phyloP scores from a whole-genome alignment of 208 protist genomes.

The Acanthamoeba triangularis region DNA sequence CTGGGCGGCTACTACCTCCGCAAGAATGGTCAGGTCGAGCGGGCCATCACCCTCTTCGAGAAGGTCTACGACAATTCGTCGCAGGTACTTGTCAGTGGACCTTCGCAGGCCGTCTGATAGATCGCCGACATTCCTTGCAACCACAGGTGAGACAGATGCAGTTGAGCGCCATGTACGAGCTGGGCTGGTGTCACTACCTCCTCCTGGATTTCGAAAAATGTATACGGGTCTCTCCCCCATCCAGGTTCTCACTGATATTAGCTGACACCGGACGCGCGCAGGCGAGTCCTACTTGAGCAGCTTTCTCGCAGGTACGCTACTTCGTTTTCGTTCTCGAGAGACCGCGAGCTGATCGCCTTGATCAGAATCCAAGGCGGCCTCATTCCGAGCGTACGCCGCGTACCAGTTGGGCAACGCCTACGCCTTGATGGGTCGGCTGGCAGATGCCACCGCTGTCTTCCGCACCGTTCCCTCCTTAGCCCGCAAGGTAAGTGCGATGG shows the following conservation, averaged over 20 bases:
- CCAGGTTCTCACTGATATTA: too few species aligned
- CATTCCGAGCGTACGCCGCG: background rate
- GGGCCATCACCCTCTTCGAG: background rate
- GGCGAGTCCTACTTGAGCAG: background rate
- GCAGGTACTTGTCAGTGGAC: too few species aligned
- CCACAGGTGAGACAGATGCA: background rate
- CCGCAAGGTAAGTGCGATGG: background rate
- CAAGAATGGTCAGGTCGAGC: background rate
- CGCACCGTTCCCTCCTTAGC: background rate
- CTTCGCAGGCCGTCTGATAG: too few species aligned
- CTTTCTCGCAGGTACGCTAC: background rate
- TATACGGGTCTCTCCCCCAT: background rate
- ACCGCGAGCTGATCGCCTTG: too few species aligned
- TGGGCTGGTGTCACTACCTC: background rate
- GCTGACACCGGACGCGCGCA: too few species aligned
- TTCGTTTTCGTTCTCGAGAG: background rate
- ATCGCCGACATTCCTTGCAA: too few species aligned
- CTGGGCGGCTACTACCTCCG: conserved; percentile 1
- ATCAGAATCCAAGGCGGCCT: background rate
- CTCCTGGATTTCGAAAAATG: background rate
- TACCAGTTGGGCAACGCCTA: background rate
- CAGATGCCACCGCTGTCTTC: background rate
- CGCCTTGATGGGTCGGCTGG: background rate
- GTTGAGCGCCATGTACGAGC: background rate
- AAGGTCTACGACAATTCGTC: background rate